Base-by-base conservation (phyloP, 768 basidiomycete genomes). In the Strobilomyces dryophilus region DNA sequence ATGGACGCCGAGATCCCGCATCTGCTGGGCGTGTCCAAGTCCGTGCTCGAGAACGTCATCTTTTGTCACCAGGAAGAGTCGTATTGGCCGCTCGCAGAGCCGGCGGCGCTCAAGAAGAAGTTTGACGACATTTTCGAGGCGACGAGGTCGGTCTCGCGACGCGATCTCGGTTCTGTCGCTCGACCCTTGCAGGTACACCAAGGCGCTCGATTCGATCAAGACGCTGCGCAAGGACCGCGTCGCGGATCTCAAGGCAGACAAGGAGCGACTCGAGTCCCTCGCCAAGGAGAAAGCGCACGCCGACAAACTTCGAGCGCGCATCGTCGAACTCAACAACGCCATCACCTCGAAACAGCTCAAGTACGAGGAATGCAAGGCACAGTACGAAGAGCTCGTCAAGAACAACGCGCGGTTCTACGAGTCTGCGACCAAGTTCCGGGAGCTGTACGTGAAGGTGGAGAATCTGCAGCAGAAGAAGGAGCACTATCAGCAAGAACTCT, bases 51-150 rank as follows among this genome's bases (percentile, higher is more conserved):
- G 62, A 98, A 98, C 65, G 97, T 99, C 63, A 98, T 99, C 45
- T 99, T 99, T 64, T 99, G 97, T 70, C 97, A 99, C 69, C 97
- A 99, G 71, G 97, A 99, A 64, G 97, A 99, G 49, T 95, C 93
- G 0, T 98, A 92, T 63, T 99, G 97, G 97, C 97, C 97, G 0
- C 78, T 99, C 21, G 79, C 94, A 0, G 97, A 98, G 61, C 90
- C 95, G 2, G 74, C 90, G 11, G 80, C 84, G 0, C 72, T 99
- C 35, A 99, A 99, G 79, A 98, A 98, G 79, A 98, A 98, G 68
- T 99, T 99, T 56, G 97, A 99, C 62, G 97, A 99, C 63, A 99
- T 99, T 52, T 98, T 99, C 62, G 97, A 99, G 70, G 97, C 97
- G 4, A 98, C 95, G 18, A 88, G 89, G 93, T 90, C 47, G 31